Base-by-base conservation (phyloP, 2,329 filamentous ascomycete genomes). In the Fusarium acutatum region DNA sequence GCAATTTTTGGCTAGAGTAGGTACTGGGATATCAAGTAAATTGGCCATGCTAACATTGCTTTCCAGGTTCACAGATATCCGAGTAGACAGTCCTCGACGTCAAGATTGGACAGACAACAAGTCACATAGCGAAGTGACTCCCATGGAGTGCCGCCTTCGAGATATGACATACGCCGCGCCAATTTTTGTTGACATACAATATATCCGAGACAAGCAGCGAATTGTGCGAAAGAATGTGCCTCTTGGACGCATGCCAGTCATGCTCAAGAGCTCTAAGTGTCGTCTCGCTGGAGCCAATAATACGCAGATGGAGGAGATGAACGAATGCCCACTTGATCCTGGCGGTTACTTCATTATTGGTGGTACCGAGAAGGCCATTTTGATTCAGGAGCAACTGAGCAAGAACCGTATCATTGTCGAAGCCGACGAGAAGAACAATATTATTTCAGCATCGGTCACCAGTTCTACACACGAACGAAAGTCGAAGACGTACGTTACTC, bases 321-420 rank as follows among this genome's bases (percentile, higher is more conserved):
- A 97, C 79, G 96, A 99, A 84, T 99, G 96, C 79, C 94, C 96
- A 20, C 87, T 99, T 44, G 96, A 99, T 80, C 96, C 97, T 2
- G 96, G 96, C 72, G 96, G 96, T 59, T 99, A 99, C 82, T 99
- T 99, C 79, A 96, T 99, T 79, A 95, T 98, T 75, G 94, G 96
- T 78, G 96, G 96, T 52, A 98, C 97, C 26, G 96, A 99, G 82
- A 99, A 99, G 86, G 96, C 99, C 76, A 99, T 99, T 79, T 86
- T 99, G 47, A 97, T 99, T 20, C 96, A 99, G 82, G 97, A 99
- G 81, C 96, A 99, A 84, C 86, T 99, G 80, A 99, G 96, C 88
- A 99, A 99, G 88, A 99, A 99, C 83, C 91, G 96, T 85, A 94
- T 99, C 79, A 98, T 99, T 81, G 96, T 99, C 22, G 97, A 99